Evolutionary conservation across 768 basidiomycete genomes (phyloP).

Genomic region (Boletellus ananiceps): DNA sequence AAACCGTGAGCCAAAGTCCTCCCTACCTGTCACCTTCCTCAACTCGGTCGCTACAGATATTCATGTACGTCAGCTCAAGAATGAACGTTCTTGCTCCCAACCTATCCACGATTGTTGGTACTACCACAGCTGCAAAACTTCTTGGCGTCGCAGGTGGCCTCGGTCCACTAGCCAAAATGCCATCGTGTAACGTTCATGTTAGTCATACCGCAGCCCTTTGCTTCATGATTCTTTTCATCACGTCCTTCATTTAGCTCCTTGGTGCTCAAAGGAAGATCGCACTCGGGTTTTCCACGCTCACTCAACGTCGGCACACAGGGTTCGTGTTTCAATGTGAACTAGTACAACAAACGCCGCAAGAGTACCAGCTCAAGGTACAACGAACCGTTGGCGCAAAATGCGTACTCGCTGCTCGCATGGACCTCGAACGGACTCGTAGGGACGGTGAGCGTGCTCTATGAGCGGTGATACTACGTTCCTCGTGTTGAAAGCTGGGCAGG

Average conservation of each 20-base stretch:
- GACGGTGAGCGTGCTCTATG: constrained; percentile 53
- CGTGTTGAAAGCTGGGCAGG: constrained; percentile 36
- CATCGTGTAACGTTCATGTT: constrained; percentile 92
- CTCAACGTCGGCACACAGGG: constrained; percentile 89
- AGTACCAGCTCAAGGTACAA: constrained; percentile 89
- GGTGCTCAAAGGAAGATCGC: constrained; percentile 93
- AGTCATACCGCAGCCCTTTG: constrained; percentile 25
- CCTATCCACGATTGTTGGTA: constrained; percentile 96
- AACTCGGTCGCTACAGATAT: constrained; percentile 56
- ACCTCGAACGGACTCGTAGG: constrained; percentile 76
- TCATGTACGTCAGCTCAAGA: constrained; percentile 98
- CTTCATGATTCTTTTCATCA: constrained; percentile 1
- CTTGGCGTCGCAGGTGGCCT: constrained; percentile 96
- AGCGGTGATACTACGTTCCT: background rate
- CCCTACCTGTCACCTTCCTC: constrained; percentile 1
- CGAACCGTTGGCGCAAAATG: constrained; percentile 92
- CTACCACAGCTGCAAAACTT: constrained; percentile 96
- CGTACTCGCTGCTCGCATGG: constrained; percentile 87
- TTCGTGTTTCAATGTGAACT: constrained; percentile 95
- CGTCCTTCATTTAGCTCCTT: constrained; percentile 59
- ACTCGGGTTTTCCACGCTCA: constrained; percentile 84
- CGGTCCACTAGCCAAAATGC: constrained; percentile 87
- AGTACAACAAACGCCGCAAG: constrained; percentile 78
- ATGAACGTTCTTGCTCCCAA: constrained; percentile 99
- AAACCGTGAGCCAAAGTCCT: constrained; percentile 51